phyloP scores from a whole-genome alignment of 257 asterid genomes.

The Nicotiana benthamiana region DNA sequence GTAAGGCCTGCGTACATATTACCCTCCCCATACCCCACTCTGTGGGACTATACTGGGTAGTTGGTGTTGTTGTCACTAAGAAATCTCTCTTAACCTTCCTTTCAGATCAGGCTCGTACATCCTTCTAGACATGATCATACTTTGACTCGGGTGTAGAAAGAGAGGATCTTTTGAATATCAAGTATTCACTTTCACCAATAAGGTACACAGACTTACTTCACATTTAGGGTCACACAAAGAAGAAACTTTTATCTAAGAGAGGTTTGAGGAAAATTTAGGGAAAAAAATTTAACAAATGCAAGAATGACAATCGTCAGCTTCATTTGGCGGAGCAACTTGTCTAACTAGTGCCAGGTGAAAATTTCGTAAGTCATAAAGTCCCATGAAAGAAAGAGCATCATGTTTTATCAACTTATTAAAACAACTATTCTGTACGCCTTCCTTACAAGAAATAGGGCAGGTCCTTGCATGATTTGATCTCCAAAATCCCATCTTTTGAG shows the following conservation, averaged over 20 bases:
- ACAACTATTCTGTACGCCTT: background rate
- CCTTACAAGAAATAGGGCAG: constrained; percentile 86
- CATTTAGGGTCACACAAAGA: background rate
- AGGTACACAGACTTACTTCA: background rate
- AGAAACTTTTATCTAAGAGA: background rate
- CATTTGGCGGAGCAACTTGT: background rate
- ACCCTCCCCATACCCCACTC: too few relatives aligned
- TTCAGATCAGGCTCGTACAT: background rate
- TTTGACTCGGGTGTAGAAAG: background rate
- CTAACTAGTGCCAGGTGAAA: background rate
- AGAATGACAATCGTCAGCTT: background rate
- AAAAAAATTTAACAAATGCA: background rate
- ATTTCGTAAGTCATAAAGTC: background rate
- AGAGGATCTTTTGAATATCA: background rate
- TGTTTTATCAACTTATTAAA: background rate
- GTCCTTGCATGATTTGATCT: constrained; percentile 66
- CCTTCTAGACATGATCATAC: background rate
- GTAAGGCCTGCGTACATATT: too few relatives aligned
- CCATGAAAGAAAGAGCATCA: background rate
- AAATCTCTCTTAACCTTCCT: background rate
- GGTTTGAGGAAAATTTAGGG: background rate
- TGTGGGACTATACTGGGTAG: too few relatives aligned
- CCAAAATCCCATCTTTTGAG: constrained; percentile 50
- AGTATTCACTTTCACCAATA: background rate
- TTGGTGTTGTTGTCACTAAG: too few relatives aligned